These are phyloP conservation scores for Sporisorium graminicola DNA, from an alignment of 1,284 basidiomycete genomes.

Conservation along the genomic window DNA sequence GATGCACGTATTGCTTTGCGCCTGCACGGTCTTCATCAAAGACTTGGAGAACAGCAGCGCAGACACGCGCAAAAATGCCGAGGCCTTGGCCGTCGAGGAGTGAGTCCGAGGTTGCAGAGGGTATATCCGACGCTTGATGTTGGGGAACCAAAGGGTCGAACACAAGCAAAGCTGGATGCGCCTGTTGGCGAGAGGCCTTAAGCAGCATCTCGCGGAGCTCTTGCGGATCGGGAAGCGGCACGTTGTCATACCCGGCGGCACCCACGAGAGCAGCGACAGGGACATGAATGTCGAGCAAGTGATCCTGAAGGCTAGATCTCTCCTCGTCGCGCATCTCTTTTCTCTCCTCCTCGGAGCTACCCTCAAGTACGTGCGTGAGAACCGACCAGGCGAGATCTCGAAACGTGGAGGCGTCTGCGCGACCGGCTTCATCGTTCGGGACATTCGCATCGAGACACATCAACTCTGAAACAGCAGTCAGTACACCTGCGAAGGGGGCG, in stretches of 20 bases:
- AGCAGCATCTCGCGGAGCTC: conserved; percentile 37
- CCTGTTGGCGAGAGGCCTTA: conserved; percentile 18
- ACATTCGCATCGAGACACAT: not conserved
- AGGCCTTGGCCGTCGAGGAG: conserved; percentile 73
- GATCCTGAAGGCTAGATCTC: conserved; percentile 20
- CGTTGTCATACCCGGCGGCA: conserved; percentile 3
- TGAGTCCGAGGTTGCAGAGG: conserved; percentile 5
- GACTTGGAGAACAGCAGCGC: conserved; percentile 76
- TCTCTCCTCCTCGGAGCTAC: conserved; percentile 4
- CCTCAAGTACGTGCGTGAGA: not conserved
- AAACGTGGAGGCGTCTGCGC: not conserved
- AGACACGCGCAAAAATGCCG: conserved; percentile 77
- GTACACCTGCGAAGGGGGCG: conserved; percentile 24
- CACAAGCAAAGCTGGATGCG: conserved; percentile 34
- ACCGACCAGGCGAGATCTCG: not conserved
- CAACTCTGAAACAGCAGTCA: conserved; percentile 36
- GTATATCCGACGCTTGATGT: not conserved
- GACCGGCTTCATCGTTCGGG: not conserved
- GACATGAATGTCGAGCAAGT: conserved; percentile 41
- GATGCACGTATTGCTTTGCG: conserved; percentile 76
- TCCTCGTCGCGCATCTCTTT: conserved; percentile 17
- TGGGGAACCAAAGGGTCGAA: conserved; percentile 40
- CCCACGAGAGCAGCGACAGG: conserved; percentile 23
- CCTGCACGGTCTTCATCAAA: conserved; percentile 77
- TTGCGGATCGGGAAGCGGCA: conserved; percentile 24